Evolutionary conservation across 805 yeast genomes (phyloP).

Genomic region (Blastobotrys americana): DNA sequence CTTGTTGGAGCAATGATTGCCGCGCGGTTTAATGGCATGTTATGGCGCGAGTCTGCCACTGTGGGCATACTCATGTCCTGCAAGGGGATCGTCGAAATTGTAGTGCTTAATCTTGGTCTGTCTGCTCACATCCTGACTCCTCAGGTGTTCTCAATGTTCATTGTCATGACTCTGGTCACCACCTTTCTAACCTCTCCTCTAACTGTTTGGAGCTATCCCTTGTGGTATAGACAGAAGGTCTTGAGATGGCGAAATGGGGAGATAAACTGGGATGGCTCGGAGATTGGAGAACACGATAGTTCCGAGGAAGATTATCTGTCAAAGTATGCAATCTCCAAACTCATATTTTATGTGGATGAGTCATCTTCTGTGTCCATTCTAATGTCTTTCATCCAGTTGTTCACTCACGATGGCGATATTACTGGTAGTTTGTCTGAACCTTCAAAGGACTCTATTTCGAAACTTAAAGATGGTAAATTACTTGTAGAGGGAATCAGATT

Average conservation of each 20-base stretch:
- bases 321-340: conserved; percentile 11
- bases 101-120: conserved; percentile 66
- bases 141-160: conserved; percentile 69
- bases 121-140: conserved; percentile 60
- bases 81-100: conserved; percentile 82
- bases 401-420: conserved; percentile 19
- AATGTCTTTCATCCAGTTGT: conserved; percentile 26
- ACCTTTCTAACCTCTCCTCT: conserved; percentile 78
- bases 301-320: conserved; percentile 14
- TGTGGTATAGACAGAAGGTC: conserved; percentile 21
- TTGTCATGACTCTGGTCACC: conserved; percentile 72
- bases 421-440: conserved; percentile 11
- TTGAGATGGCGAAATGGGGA: conserved; percentile 23
- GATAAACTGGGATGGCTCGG: conserved; percentile 29
- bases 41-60: conserved; percentile 66
- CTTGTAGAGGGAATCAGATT: conserved; percentile 47
- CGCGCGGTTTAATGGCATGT: conserved; percentile 53
- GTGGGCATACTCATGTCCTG: conserved; percentile 83
- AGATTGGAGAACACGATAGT: conserved; percentile 11
- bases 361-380: conserved; percentile 29
- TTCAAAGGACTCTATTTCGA: conserved; percentile 5
- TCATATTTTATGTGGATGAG: conserved; percentile 25
- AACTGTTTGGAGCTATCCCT: conserved; percentile 56
- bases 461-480: conserved; percentile 13
- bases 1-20: conserved; percentile 59